These are phyloP conservation scores for Magnaporthiopsis incrustans DNA, from an alignment of 2,329 filamentous ascomycete species.

Conservation along the genomic window DNA sequence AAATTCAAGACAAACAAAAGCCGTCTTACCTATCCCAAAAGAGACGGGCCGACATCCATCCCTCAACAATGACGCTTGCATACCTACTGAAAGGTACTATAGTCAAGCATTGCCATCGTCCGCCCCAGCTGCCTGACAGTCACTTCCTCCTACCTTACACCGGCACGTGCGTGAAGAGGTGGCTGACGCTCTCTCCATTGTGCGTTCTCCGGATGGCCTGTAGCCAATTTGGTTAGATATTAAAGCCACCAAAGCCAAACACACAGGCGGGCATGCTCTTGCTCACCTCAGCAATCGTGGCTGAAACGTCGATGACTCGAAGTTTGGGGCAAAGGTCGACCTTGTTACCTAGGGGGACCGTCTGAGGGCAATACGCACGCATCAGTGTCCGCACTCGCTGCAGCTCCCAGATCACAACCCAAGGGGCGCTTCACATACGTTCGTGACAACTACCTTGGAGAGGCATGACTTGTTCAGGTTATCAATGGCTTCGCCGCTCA, in stretches of 20 bases:
- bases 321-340: conserved; percentile 67
- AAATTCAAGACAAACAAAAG: too few relatives aligned
- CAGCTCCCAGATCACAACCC: not conserved
- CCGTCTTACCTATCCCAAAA: not conserved
- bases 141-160: conserved; percentile 23
- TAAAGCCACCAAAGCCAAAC: not conserved
- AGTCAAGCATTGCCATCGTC: not conserved
- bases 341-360: conserved; percentile 71
- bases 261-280: not conserved
- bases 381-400: not conserved
- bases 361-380: conserved; percentile 26
- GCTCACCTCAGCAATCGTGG: conserved; percentile 57
- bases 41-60: too few relatives aligned
- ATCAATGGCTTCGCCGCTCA: conserved; percentile 82
- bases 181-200: conserved; percentile 57
- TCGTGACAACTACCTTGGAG: conserved; percentile 78
- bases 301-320: conserved; percentile 85
- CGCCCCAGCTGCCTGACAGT: not conserved
- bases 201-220: conserved; percentile 62
- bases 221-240: conserved; percentile 11
- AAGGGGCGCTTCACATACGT: conserved; percentile 25
- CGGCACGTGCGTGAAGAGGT: conserved; percentile 60
- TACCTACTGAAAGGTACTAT: not conserved
- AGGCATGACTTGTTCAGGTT: conserved; percentile 73
- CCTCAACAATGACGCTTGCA: not conserved